phyloP scores from a whole-genome alignment of 164 flowering plant species.

The Pachysandra terminalis region DNA sequence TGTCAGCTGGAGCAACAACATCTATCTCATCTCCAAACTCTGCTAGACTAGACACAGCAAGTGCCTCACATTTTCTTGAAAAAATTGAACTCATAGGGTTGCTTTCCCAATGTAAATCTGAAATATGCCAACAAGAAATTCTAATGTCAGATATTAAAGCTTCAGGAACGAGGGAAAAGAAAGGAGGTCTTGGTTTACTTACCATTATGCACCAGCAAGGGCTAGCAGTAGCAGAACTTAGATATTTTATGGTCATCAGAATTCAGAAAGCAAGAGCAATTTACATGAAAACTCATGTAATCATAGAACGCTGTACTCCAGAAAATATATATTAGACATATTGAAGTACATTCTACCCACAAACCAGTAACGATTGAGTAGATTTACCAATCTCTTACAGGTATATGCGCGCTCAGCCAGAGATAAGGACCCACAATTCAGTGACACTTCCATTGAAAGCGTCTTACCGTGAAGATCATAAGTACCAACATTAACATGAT shows the following conservation, averaged over 20 bases:
- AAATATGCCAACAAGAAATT: slow-evolving; percentile 7
- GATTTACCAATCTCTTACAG: no score
- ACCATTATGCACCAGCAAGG: neutral
- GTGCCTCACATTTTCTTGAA: slow-evolving; percentile 79
- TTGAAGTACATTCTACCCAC: no score
- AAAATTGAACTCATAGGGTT: slow-evolving; percentile 54
- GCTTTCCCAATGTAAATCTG: slow-evolving; percentile 59
- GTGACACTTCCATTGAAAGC: no score
- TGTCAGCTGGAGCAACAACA: slow-evolving; percentile 88
- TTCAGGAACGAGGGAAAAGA: neutral
- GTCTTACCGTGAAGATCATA: no score
- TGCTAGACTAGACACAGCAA: slow-evolving; percentile 87
- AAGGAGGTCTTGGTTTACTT: neutral
- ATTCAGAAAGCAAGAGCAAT: neutral
- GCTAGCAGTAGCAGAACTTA: neutral
- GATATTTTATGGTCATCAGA: neutral
- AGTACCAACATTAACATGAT: no score
- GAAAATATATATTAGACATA: no score
- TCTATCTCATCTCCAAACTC: slow-evolving; percentile 96
- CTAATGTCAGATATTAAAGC: neutral
- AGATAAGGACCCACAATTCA: no score
- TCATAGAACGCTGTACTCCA: neutral
- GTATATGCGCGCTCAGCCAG: no score
- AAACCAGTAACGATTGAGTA: no score
- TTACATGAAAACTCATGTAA: neutral